Percentiles rank a stretch among this genome's conserved stretches.
These are phyloP conservation scores for Phytopythium mirpurense DNA, from an alignment of 352 stramenopile genomes.

Conservation along the genomic window DNA sequence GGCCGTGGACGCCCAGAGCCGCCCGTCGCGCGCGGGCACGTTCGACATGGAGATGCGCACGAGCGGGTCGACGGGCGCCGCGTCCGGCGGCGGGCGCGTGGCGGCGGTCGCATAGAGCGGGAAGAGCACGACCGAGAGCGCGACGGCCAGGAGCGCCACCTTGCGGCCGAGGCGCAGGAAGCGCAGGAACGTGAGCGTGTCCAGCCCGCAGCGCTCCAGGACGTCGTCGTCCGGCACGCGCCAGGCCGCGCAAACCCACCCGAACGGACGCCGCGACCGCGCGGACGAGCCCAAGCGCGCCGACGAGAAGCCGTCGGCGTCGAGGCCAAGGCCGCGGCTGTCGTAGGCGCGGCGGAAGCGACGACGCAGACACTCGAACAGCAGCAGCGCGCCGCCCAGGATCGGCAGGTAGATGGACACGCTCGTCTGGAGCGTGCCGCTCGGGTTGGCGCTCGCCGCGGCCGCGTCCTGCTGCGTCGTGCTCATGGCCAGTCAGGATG, in stretches of 20 bases:
- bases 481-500: slow-evolving; percentile 8
- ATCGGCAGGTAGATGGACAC: slow-evolving; percentile 61
- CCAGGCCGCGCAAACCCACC: slow-evolving; percentile 44
- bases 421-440: slow-evolving; percentile 61
- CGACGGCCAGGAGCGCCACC: slow-evolving; percentile 51
- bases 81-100: slow-evolving; percentile 11
- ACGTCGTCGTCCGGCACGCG: slow-evolving; percentile 56
- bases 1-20: slow-evolving; percentile 58
- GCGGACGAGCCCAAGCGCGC: slow-evolving; percentile 8
- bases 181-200: slow-evolving; percentile 70
- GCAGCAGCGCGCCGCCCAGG: slow-evolving; percentile 33
- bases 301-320: slow-evolving; percentile 28
- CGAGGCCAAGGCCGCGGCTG: slow-evolving; percentile 21
- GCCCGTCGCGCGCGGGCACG: slow-evolving; percentile 33
- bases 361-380: slow-evolving; percentile 56
- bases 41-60: slow-evolving; percentile 76
- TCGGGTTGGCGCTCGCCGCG: slow-evolving; percentile 56
- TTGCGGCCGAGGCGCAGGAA: slow-evolving; percentile 66
- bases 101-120: slow-evolving; percentile 61
- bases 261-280: slow-evolving; percentile 21
- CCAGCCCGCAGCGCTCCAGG: slow-evolving; percentile 62
- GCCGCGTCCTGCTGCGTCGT: slow-evolving; percentile 46
- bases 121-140: slow-evolving; percentile 55
- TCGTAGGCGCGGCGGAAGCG: slow-evolving; percentile 57
- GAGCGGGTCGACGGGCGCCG: slow-evolving; percentile 36